A percentile compares a stretch with the other conserved stretches of the same genome.
Conservation (phyloP, 1,284 basidiomycete species). For the Ganoderma boninense region DNA sequence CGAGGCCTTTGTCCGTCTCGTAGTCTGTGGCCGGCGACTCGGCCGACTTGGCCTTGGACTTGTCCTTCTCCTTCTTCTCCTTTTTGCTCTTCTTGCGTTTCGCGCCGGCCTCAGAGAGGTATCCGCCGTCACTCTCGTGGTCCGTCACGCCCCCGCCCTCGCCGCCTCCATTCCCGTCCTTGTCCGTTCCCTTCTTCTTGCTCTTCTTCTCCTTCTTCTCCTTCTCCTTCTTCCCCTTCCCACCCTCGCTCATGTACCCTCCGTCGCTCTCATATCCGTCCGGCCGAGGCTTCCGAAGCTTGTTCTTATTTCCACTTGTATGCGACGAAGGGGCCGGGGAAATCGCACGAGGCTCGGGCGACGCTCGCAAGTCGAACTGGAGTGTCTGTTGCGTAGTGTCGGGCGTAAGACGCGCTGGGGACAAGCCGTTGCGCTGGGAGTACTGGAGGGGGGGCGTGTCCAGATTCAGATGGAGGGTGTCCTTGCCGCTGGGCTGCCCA, state of each 20-base stretch:
- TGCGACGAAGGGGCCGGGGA: constrained; percentile 34
- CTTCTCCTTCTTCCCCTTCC: constrained; percentile 47
- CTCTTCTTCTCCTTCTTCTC: constrained; percentile 42
- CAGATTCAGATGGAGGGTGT: constrained; percentile 16
- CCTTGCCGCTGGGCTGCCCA: constrained; percentile 19
- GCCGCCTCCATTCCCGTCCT: constrained; percentile 34
- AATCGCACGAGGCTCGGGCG: constrained; percentile 33
- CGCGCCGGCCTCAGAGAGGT: constrained; percentile 41
- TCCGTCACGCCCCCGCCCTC: constrained; percentile 37
- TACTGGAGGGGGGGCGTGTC: constrained; percentile 28
- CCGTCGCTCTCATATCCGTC: constrained; percentile 66
- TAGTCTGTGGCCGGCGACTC: constrained; percentile 47
- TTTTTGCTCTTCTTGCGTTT: constrained; percentile 40
- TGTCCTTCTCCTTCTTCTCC: constrained; percentile 41
- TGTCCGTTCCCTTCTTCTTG: constrained; percentile 34
- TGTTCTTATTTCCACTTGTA: constrained; percentile 36
- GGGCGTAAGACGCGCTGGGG: constrained; percentile 19
- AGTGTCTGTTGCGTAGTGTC: constrained; percentile 30
- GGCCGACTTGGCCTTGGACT: constrained; percentile 40
- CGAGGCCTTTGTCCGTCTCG: constrained; percentile 44
- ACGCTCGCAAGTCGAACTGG: constrained; percentile 37
- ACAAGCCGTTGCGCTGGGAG: constrained; percentile 23
- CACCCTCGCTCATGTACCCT: constrained; percentile 55
- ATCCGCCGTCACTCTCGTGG: constrained; percentile 44
- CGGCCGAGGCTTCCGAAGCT: constrained; percentile 46